Base-by-base conservation (phyloP, 1,284 basidiomycete genomes). In the Hymenochaete sp. region DNA sequence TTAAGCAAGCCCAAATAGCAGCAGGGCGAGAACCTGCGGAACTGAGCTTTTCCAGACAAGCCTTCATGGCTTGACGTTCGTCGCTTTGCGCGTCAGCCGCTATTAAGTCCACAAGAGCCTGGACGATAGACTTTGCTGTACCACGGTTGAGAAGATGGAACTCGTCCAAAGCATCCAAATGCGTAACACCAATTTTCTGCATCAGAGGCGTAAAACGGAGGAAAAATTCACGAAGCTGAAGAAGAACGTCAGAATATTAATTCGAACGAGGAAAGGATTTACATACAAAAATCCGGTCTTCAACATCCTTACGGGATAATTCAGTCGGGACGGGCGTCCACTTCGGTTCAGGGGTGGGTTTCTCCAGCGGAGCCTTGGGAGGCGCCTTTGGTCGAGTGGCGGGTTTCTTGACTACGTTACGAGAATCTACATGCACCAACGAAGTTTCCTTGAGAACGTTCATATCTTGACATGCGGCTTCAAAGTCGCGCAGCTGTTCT, bases 211-310 rank as follows among this genome's bases (percentile, higher is more conserved):
- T 67, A 54, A 88, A 88, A 25, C 84, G 71, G 31, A 82, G 57
- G 5, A 74, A 57, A 57, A 85, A 88, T 60, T 87, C 84, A 48
- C 84, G 76, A 40, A 87, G 78, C 53, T 75, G 39, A 7, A 32
- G 24, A 35, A n/a, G 27, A 11, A 44, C 11, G 5, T 14, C 19
- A 2, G 16, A n/a, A 45, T 26, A 24, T 16, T 11, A 25, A 25
- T 14, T 4, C 13, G 13, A 5, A 19, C 13, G 8, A n/a, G 13
- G 19, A 40, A n/a, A n/a, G n/a, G n/a, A n/a, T n/a, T n/a, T 39
- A 31, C 35, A 40, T 32, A 50, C 56, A 16, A 42, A 66, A 42
- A 87, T 72, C 3, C 84, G 76, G 29, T 71, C 65, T 52, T 81
- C 69, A 0, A 71, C 75, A 33, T 75, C 69, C 2, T 64, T 55